A percentile compares a stretch with the other conserved stretches of the same genome.
phyloP scores from a whole-genome alignment of 257 asterid species.

The Salvia splendens region DNA sequence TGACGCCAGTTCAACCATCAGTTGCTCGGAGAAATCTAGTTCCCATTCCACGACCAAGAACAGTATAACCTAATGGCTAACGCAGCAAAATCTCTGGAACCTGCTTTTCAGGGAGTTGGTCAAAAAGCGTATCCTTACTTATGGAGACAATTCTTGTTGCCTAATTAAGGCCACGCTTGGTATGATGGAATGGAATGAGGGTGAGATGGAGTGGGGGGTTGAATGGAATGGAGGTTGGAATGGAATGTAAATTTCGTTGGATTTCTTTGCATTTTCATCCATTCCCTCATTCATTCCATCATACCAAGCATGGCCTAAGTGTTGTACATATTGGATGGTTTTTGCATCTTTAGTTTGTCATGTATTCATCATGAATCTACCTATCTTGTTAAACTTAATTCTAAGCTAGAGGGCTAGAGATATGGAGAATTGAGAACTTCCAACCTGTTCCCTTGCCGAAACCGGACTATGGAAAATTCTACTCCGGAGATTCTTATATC shows the following conservation, averaged over 20 bases:
- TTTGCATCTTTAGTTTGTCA: neutral
- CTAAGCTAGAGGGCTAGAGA: conserved; percentile 70
- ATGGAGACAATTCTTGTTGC: conserved; percentile 19
- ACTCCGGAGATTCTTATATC: conserved; percentile 88
- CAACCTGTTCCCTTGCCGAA: conserved; percentile 91
- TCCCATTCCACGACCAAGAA: conserved; percentile 34
- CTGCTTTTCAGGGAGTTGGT: conserved; percentile 94
- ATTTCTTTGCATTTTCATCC: too few species aligned
- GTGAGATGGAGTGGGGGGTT: too few species aligned
- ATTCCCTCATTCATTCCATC: too few species aligned
- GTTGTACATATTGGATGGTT: neutral
- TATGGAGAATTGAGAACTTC: conserved; percentile 95
- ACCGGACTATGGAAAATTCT: conserved; percentile 86
- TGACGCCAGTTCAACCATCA: conserved; percentile 25
- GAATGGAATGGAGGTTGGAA: too few species aligned
- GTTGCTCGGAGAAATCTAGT: conserved; percentile 34
- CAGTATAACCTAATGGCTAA: conserved; percentile 55
- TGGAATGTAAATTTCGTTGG: too few species aligned
- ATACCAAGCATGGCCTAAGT: too few species aligned
- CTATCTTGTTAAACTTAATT: conserved; percentile 50
- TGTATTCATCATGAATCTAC: conserved; percentile 6
- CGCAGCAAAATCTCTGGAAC: conserved; percentile 73
- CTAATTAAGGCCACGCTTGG: too few species aligned
- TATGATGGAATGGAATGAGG: too few species aligned
- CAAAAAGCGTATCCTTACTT: conserved; percentile 80